phyloP scores from a whole-genome alignment of 2,329 filamentous ascomycete species.

The Orbilia blumenaviensis region DNA sequence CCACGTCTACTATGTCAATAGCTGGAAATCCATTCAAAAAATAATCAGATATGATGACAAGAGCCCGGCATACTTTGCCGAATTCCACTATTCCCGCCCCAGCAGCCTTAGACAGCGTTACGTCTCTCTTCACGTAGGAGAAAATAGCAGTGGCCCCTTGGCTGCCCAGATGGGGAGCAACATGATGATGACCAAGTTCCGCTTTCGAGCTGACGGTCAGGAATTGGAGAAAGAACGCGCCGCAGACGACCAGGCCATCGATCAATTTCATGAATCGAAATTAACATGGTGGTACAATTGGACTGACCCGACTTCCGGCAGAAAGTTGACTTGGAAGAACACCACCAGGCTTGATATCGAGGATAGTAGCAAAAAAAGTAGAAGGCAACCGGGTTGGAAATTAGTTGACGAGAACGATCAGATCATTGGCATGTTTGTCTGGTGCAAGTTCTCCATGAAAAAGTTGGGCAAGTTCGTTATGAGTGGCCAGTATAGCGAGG shows the following conservation, averaged over 20 bases:
- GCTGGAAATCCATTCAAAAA: conserved; percentile 2
- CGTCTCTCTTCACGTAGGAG: conserved; percentile 22
- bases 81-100: conserved; percentile 41
- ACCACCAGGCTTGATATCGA: conserved; percentile 38
- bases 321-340: conserved; percentile 29
- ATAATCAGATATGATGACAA: conserved; percentile 26
- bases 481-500: conserved; percentile 4
- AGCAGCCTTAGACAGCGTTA: conserved; percentile 37
- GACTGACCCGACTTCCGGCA: background rate
- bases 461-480: conserved; percentile 39
- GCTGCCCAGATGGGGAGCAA: conserved; percentile 33
- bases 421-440: conserved; percentile 33
- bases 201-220: conserved; percentile 20
- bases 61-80: conserved; percentile 33
- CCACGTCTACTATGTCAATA: conserved; percentile 25
- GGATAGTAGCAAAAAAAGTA: conserved; percentile 11
- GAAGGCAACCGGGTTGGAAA: conserved; percentile 10
- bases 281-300: conserved; percentile 18
- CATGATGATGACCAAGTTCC: conserved; percentile 48
- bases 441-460: conserved; percentile 17
- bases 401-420: conserved; percentile 34
- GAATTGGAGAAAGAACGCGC: background rate
- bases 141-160: conserved; percentile 1
- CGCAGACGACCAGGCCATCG: conserved; percentile 2
- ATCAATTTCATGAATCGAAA: conserved; percentile 25